Percentiles rank a stretch among this genome's conserved stretches.
phyloP scores from a whole-genome alignment of 2,329 filamentous ascomycete genomes.

The Xylaria sp. region DNA sequence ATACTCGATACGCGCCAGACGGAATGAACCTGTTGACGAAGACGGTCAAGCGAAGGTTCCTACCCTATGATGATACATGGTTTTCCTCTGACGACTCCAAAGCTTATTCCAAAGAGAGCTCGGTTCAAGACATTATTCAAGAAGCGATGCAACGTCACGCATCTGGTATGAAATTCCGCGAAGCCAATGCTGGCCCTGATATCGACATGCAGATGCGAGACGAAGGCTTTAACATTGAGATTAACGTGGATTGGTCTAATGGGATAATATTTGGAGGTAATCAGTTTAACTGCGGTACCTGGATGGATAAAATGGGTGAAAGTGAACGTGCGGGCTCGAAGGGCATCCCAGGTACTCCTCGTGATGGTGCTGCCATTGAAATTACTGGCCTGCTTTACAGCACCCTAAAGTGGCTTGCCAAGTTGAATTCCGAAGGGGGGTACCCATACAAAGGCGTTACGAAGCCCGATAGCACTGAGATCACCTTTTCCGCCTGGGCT shows the following conservation, averaged over 20 bases:
- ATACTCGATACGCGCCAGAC: conserved; percentile 78
- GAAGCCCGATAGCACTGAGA: conserved; percentile 60
- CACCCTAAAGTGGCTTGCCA: conserved; percentile 78
- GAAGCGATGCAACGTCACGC: conserved; percentile 94
- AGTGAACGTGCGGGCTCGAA: conserved; percentile 89
- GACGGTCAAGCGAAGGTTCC: conserved; percentile 80
- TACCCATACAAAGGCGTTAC: conserved; percentile 78
- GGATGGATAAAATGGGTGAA: conserved; percentile 99
- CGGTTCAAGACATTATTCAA: conserved; percentile 87
- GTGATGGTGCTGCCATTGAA: conserved; percentile 93
- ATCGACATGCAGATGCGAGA: conserved; percentile 93
- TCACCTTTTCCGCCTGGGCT: conserved; percentile 82
- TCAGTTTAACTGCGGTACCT: conserved; percentile 94
- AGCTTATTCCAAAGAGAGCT: conserved; percentile 84
- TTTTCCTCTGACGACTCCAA: conserved; percentile 81
- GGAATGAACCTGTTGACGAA: conserved; percentile 76
- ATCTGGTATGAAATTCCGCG: conserved; percentile 85
- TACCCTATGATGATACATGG: conserved; percentile 96
- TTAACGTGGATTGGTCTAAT: conserved; percentile 88
- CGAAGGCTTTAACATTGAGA: conserved; percentile 89
- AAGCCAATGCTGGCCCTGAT: conserved; percentile 87
- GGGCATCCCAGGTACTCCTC: conserved; percentile 92
- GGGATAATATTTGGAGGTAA: conserved; percentile 95
- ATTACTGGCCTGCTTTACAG: conserved; percentile 95
- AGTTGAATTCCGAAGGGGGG: conserved; percentile 68